Conservation (phyloP, 805 yeast species). For the Pichia kluyveri region DNA sequence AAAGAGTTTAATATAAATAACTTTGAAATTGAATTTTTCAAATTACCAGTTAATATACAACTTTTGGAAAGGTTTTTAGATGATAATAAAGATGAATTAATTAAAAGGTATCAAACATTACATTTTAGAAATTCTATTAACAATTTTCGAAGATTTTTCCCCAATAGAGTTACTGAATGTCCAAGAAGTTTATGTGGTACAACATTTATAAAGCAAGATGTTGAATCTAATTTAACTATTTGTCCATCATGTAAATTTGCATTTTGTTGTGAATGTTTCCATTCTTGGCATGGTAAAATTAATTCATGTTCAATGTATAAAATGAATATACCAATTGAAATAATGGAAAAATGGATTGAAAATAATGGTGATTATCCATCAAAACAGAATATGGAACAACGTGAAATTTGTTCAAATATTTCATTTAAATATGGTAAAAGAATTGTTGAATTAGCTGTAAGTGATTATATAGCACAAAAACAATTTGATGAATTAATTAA, state of each 20-base stretch:
- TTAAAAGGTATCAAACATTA: slow-evolving; percentile 32
- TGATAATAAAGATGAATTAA: slow-evolving; percentile 2
- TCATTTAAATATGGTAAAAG: slow-evolving; percentile 36
- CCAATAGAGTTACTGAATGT: slow-evolving; percentile 41
- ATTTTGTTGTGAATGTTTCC: slow-evolving; percentile 47
- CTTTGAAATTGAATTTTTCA: slow-evolving; percentile 31
- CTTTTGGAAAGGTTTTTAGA: slow-evolving; percentile 27
- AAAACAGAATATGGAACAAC: slow-evolving; percentile 12
- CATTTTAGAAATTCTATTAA: slow-evolving; percentile 33
- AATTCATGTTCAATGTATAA: slow-evolving; percentile 33
- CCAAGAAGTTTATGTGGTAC: slow-evolving; percentile 37
- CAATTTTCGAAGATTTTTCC: slow-evolving; percentile 34
- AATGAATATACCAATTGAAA: slow-evolving; percentile 29
- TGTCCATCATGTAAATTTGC: slow-evolving; percentile 44
- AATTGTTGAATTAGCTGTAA: slow-evolving; percentile 32
- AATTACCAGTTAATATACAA: slow-evolving; percentile 30
- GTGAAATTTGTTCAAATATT: slow-evolving; percentile 24
- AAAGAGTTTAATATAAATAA: slow-evolving; percentile 15
- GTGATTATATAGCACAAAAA: slow-evolving; percentile 38
- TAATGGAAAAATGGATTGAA: slow-evolving; percentile 27
- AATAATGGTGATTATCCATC: slow-evolving; percentile 15
- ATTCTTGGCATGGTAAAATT: slow-evolving; percentile 52
- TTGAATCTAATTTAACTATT: slow-evolving; percentile 36
- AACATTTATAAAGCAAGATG: slow-evolving; percentile 39
- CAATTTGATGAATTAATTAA: slow-evolving; percentile 35